phyloP scores from a whole-genome alignment of 1,139 yeast genomes.

The Arxiozyma bovina region DNA sequence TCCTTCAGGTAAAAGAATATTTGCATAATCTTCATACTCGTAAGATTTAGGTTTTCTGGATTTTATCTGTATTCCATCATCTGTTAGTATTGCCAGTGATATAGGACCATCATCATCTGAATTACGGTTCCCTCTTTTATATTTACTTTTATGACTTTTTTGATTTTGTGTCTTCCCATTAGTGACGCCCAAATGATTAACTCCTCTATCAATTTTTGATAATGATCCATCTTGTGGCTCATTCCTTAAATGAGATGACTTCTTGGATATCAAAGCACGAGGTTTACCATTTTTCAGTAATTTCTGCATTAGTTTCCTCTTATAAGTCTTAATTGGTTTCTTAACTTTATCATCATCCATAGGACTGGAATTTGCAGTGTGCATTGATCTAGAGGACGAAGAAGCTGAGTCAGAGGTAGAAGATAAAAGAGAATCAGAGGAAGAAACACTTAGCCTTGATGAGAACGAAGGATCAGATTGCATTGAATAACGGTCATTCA shows the following conservation, averaged over 20 bases:
- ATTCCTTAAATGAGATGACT: not conserved
- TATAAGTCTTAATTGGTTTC: not conserved
- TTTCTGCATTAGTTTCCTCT: not conserved
- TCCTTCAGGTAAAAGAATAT: constrained; percentile 5
- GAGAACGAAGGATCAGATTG: not conserved
- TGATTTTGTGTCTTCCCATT: not conserved
- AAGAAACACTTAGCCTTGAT: not conserved
- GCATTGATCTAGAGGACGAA: not conserved
- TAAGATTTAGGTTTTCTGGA: constrained; percentile 10
- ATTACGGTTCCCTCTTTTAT: constrained; percentile 1
- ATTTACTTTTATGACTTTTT: not conserved
- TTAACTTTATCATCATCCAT: not conserved
- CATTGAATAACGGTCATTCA: not conserved
- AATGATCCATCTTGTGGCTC: not conserved
- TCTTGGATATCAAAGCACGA: not conserved
- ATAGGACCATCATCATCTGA: constrained; percentile 9
- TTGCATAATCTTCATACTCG: constrained; percentile 8
- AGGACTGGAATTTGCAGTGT: not conserved
- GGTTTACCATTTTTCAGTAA: not conserved
- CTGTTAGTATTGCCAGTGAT: constrained; percentile 12
- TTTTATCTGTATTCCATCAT: constrained; percentile 15
- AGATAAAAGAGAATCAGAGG: not conserved
- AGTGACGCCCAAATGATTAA: not conserved
- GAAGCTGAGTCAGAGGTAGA: not conserved
- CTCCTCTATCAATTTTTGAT: no score